Base-by-base conservation (phyloP, 352 stramenopile species). In the Phytophthora multivora region DNA sequence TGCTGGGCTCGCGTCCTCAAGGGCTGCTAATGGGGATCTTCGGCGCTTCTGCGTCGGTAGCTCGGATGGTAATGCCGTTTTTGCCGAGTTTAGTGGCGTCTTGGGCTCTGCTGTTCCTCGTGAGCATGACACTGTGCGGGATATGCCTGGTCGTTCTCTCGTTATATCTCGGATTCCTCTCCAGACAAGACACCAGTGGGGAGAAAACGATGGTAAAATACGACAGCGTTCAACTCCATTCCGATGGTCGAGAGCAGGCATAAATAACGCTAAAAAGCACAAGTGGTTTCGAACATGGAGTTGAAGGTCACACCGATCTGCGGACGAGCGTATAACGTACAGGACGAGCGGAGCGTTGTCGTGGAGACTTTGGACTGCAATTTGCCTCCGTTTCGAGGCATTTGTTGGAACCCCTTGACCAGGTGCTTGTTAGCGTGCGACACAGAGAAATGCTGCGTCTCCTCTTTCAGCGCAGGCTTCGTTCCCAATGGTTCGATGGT, bases 21-120 rank as follows among this genome's bases (percentile, higher is more conserved):
- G 80, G 80, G 0, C 48, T 72, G 13, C 50, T 84, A 23, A 88
- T 88, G 80, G 79, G 80, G 0, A 18, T 90, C n/a, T 84, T 89
- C 16, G 81, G 81, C 5, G 77, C 81, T 10, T 75, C 73, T 0
- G 81, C 75, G 1, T 90, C 81, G 0, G 53, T 90, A 28, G 61
- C 81, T 15, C 71, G 81, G 9, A 89, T 86, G 61, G 19, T 87
- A 10, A 51, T 90, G 48, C 77, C 81, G 16, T 78, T 91, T 21
- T 53, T 90, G 5, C 79, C 81, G 2, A 79, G 76, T 25, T 5
- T 82, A 3, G n/a, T 90, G 15, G 47, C 62, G 5, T 83, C 70
- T 0, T 85, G 71, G 79, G 33, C 70, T 46, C 25, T 61, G 31
- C 51, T 86, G 6, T 90, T 87, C 53, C 30, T 70, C 8, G 59